Evolutionary conservation across 352 stramenopile species (phyloP).

Genomic region (Phytophthora palmivora): DNA sequence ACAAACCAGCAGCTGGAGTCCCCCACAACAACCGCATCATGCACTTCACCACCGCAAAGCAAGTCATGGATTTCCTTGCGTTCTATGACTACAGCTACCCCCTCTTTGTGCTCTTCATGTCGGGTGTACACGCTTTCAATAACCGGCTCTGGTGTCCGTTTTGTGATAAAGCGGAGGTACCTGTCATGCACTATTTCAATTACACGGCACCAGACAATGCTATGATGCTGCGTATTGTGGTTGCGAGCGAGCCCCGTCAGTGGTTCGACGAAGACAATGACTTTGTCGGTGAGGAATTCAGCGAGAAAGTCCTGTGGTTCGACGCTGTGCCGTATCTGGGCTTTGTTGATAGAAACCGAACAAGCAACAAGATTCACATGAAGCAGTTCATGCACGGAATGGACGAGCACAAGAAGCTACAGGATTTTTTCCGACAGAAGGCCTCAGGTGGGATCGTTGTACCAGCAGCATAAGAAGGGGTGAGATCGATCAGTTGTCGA

Average conservation of each 20-base stretch:
- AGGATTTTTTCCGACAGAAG: slow-evolving; percentile 51
- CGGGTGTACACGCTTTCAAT: slow-evolving; percentile 76
- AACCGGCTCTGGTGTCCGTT: slow-evolving; percentile 85
- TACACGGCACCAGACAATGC: slow-evolving; percentile 62
- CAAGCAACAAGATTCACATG: slow-evolving; percentile 48
- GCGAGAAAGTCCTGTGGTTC: slow-evolving; percentile 58
- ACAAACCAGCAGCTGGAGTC: slow-evolving; percentile 38
- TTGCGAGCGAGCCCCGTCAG: slow-evolving; percentile 59
- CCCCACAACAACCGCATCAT: slow-evolving; percentile 63
- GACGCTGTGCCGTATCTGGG: slow-evolving; percentile 74
- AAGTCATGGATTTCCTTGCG: slow-evolving; percentile 60
- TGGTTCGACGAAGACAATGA: slow-evolving; percentile 85
- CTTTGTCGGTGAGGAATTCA: slow-evolving; percentile 69
- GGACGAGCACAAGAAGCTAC: slow-evolving; percentile 47
- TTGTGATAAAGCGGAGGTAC: slow-evolving; percentile 78
- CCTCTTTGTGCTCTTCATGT: slow-evolving; percentile 82
- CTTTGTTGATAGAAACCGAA: slow-evolving; percentile 52
- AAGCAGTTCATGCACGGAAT: slow-evolving; percentile 58
- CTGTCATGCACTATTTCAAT: slow-evolving; percentile 82
- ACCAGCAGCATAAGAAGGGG: slow-evolving; percentile 18
- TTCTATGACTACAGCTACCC: slow-evolving; percentile 76
- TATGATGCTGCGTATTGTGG: slow-evolving; percentile 63
- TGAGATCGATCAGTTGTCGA: background rate
- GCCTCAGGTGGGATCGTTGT: slow-evolving; percentile 8
- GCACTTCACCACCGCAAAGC: slow-evolving; percentile 42